phyloP scores from a whole-genome alignment of 306 rosid genomes.

The Hippophae tibetana region DNA sequence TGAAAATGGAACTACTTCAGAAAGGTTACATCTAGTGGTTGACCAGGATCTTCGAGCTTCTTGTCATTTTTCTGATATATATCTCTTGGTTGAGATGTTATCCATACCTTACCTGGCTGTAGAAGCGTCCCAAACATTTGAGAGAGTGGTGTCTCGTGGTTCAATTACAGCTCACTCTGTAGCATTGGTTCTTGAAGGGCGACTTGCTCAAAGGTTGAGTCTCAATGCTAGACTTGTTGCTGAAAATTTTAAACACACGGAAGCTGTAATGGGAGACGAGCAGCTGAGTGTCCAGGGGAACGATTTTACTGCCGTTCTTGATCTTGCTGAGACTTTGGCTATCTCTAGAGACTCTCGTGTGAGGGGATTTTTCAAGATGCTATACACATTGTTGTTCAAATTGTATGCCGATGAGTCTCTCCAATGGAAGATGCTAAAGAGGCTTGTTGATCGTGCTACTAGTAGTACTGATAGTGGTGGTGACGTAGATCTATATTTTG shows the following conservation, averaged over 20 bases:
- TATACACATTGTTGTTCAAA: constrained; percentile 70
- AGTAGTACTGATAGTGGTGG: constrained; percentile 53
- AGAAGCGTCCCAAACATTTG: constrained; percentile 95
- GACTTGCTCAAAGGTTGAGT: constrained; percentile 66
- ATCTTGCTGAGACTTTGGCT: constrained; percentile 91
- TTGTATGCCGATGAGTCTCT: constrained; percentile 84
- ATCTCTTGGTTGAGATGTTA: constrained; percentile 79
- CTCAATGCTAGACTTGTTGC: constrained; percentile 35
- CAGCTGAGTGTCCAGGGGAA: constrained; percentile 68
- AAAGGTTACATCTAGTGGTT: constrained; percentile 53
- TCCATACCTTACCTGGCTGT: constrained; percentile 93
- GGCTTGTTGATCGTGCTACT: constrained; percentile 80
- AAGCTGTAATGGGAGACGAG: constrained; percentile 49
- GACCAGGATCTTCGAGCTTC: constrained; percentile 61
- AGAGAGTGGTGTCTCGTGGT: constrained; percentile 93
- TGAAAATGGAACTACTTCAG: constrained; percentile 45
- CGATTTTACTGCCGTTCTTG: constrained; percentile 84
- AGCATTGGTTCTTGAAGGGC: constrained; percentile 83
- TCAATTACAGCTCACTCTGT: constrained; percentile 74
- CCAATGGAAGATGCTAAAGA: constrained; percentile 75
- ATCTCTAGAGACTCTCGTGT: constrained; percentile 71
- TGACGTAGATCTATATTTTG: constrained; percentile 77
- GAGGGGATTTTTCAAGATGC: constrained; percentile 79
- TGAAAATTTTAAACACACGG: constrained; percentile 55
- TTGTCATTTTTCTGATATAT: constrained; percentile 75